phyloP scores from a whole-genome alignment of 2,329 filamentous ascomycete species.

The Sporothrix curviconia region DNA sequence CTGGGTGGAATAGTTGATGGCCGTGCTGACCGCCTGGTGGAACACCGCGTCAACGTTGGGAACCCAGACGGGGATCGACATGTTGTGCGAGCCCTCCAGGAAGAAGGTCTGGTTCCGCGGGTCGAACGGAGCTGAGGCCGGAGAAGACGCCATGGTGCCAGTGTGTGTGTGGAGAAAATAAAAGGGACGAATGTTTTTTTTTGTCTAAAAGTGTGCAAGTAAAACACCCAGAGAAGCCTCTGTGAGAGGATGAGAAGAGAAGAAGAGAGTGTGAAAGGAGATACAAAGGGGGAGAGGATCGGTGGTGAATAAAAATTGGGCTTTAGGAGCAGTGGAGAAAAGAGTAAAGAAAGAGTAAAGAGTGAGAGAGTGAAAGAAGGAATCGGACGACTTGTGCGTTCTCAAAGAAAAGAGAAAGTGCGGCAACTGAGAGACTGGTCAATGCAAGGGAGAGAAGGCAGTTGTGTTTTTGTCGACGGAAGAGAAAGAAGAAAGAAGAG shows the following conservation, averaged over 20 bases:
- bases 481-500: neutral
- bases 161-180: too few relatives aligned
- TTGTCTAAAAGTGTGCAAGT: neutral
- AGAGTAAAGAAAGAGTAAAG: neutral
- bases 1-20: slow-evolving; percentile 21
- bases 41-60: slow-evolving; percentile 12
- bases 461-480: neutral
- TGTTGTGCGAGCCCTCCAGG: slow-evolving; percentile 9
- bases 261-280: neutral
- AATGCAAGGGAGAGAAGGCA: slow-evolving; percentile 6
- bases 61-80: slow-evolving; percentile 12
- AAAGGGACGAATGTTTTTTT: too few relatives aligned
- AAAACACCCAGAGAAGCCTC: neutral
- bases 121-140: neutral
- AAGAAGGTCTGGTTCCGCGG: slow-evolving; percentile 16
- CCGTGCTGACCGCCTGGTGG: neutral
- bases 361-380: neutral
- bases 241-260: neutral
- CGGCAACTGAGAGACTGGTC: neutral
- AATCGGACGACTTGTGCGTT: slow-evolving; percentile 4
- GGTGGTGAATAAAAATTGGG: too few relatives aligned
- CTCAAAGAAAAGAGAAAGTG: too few relatives aligned
- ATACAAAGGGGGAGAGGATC: too few relatives aligned
- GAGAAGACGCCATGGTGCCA: neutral
- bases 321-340: too few relatives aligned